Conservation (phyloP, 345 rosid genomes). For the Salix caprea region DNA sequence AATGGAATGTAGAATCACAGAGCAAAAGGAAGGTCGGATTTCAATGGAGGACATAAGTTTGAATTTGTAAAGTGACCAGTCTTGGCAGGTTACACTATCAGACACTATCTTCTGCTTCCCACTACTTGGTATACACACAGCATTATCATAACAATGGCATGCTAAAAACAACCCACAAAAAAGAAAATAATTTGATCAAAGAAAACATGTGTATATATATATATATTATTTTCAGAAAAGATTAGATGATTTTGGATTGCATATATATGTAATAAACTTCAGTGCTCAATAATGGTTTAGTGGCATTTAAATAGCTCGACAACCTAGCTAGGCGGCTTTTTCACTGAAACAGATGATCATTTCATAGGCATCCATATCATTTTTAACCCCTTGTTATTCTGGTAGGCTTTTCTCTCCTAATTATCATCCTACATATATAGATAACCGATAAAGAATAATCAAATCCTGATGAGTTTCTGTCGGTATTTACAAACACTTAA, state of each 20-base stretch:
- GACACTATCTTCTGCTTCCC: slow-evolving; percentile 30
- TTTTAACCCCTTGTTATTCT: not conserved
- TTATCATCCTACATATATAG: not conserved
- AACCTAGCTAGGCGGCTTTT: not conserved
- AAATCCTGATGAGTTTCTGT: not conserved
- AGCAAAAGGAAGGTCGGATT: slow-evolving; percentile 14
- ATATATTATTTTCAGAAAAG: too few species aligned
- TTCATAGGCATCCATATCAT: not conserved
- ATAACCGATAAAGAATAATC: not conserved
- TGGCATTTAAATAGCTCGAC: not conserved
- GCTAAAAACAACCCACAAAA: not conserved
- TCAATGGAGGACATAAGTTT: not conserved
- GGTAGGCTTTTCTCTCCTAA: not conserved
- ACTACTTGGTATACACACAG: not conserved
- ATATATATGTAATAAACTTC: not conserved
- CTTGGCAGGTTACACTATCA: slow-evolving; percentile 11
- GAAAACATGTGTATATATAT: not conserved
- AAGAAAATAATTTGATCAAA: not conserved
- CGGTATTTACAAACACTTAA: not conserved
- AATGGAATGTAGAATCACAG: slow-evolving; percentile 16
- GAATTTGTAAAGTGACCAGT: not conserved
- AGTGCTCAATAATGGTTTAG: not conserved
- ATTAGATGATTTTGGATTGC: not conserved
- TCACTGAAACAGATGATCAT: not conserved
- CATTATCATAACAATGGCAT: not conserved